These are phyloP conservation scores for Potentilla sterilis DNA, from an alignment of 306 rosid species.

Conservation along the genomic window DNA sequence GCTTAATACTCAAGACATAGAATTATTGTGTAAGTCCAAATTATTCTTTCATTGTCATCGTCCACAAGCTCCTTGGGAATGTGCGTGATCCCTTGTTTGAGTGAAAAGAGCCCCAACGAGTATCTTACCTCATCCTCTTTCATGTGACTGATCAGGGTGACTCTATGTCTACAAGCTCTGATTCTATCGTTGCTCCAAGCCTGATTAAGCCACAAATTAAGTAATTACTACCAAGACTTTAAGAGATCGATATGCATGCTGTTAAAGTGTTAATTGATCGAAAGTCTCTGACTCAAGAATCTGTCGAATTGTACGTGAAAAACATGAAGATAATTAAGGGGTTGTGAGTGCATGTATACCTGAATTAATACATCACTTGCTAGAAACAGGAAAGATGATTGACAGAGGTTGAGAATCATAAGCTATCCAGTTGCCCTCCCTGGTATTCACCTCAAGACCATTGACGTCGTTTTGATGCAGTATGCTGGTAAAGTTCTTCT, in stretches of 20 bases:
- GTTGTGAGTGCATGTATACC: background rate
- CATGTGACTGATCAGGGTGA: background rate
- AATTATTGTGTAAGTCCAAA: too few species aligned
- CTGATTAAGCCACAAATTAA: background rate
- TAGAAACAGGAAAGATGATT: background rate
- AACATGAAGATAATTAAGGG: background rate
- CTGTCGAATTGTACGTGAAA: too few species aligned
- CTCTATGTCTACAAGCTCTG: background rate
- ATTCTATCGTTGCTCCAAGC: background rate
- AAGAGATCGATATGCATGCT: too few species aligned
- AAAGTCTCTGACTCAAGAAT: too few species aligned
- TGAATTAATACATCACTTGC: slow-evolving; percentile 12
- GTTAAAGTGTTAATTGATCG: too few species aligned
- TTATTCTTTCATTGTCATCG: too few species aligned
- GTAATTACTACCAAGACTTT: background rate
- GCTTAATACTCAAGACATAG: too few species aligned
- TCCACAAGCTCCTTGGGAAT: too few species aligned
- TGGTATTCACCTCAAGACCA: background rate
- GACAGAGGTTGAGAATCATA: slow-evolving; percentile 1
- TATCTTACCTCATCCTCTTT: background rate
- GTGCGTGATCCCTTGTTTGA: background rate
- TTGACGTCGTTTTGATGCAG: slow-evolving; percentile 13
- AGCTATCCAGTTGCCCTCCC: slow-evolving; percentile 1
- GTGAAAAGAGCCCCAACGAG: background rate
- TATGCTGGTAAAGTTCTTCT: background rate